Conservation (phyloP, 345 rosid genomes). For the Leavenworthia alabamica region DNA sequence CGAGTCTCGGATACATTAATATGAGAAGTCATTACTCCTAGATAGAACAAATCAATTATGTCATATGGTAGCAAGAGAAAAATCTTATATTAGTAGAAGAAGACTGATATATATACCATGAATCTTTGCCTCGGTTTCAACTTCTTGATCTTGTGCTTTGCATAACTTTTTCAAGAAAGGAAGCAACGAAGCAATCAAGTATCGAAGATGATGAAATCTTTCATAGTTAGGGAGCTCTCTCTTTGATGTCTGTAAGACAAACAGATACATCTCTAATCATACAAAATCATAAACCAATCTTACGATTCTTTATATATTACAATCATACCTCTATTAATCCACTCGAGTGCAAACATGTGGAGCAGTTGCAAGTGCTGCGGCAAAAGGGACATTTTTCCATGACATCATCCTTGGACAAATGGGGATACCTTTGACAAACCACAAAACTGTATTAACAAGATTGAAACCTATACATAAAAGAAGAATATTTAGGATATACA, state of each 20-base stretch:
- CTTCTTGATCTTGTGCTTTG: conserved; percentile 53
- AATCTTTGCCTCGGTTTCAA: conserved; percentile 49
- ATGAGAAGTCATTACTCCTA: conserved; percentile 30
- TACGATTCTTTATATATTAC: background rate
- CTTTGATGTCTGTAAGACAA: conserved; percentile 51
- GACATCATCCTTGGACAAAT: conserved; percentile 44
- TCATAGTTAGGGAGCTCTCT: conserved; percentile 36
- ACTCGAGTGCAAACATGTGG: conserved; percentile 56
- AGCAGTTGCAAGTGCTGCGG: conserved; percentile 75
- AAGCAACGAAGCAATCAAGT: conserved; percentile 48
- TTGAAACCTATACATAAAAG: background rate
- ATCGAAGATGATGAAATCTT: conserved; percentile 47
- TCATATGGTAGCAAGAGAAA: background rate
- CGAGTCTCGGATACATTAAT: conserved; percentile 40
- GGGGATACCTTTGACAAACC: conserved; percentile 55
- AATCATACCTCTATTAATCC: conserved; percentile 58
- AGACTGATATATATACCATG: conserved; percentile 37
- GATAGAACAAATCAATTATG: background rate
- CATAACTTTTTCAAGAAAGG: conserved; percentile 55
- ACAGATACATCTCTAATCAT: background rate
- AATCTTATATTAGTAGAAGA: background rate
- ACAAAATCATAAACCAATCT: background rate
- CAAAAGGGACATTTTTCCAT: conserved; percentile 70
- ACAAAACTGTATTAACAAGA: background rate
- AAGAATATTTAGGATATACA: background rate